Evolutionary conservation across 148 eudicot genomes (phyloP).

Genomic region (Polygonum maritimum): DNA sequence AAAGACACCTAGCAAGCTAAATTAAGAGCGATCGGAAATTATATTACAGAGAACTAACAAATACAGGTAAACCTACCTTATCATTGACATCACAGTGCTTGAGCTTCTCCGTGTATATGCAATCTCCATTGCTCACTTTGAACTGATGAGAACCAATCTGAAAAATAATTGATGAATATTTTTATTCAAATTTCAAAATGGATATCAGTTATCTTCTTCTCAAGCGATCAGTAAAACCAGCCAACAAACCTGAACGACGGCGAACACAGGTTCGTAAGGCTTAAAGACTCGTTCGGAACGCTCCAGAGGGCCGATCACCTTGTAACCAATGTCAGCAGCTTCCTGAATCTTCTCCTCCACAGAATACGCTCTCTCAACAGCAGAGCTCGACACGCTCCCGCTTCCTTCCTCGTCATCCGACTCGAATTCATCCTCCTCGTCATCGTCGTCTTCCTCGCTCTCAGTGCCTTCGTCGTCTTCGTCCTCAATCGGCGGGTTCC

Average conservation of each 20-base stretch:
- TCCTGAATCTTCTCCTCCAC: conserved; percentile 47
- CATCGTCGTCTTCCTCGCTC: conserved; percentile 19
- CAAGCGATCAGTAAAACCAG: neutral
- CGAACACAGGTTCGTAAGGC: conserved; percentile 62
- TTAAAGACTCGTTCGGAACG: conserved; percentile 52
- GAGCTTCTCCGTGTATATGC: conserved; percentile 66
- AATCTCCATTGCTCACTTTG: conserved; percentile 96
- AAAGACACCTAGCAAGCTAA: neutral
- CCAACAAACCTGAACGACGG: conserved; percentile 66
- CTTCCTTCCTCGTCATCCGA: conserved; percentile 16
- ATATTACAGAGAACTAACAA: neutral
- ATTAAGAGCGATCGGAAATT: neutral
- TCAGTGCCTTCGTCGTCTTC: conserved; percentile 12
- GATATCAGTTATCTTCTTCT: neutral
- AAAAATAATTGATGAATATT: conserved; percentile 12
- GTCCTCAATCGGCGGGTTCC: conserved; percentile 1
- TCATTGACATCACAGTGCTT: conserved; percentile 90
- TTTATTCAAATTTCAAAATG: neutral
- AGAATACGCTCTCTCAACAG: conserved; percentile 28
- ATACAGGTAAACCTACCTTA: conserved; percentile 39
- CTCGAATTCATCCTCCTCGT: conserved; percentile 16
- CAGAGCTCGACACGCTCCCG: conserved; percentile 17
- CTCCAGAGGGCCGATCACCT: conserved; percentile 60
- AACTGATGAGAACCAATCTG: conserved; percentile 98
- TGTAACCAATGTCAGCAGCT: conserved; percentile 76